phyloP scores from a whole-genome alignment of 495 filamentous ascomycete genomes.

The Emericellopsis terricola region DNA sequence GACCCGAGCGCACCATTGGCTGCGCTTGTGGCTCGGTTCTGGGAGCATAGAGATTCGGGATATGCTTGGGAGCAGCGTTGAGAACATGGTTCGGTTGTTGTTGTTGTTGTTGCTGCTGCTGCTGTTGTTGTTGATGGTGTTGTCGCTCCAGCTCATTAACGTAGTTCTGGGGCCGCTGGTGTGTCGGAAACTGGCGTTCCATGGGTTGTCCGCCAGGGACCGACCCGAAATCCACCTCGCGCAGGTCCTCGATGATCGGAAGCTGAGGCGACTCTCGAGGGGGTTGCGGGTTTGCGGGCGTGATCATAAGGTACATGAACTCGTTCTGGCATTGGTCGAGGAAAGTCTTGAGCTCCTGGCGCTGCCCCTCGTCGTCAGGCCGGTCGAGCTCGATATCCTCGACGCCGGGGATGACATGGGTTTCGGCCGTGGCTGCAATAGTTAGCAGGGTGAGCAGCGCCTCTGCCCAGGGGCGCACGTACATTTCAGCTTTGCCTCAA shows the following conservation, averaged over 20 bases:
- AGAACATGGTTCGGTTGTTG: slow-evolving; percentile 12
- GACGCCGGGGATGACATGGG: slow-evolving; percentile 4
- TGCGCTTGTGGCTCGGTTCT: slow-evolving; percentile 23
- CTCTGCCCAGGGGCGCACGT: slow-evolving; percentile 1
- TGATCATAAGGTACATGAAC: slow-evolving; percentile 46
- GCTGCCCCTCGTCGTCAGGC: slow-evolving; percentile 31
- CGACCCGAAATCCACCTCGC: slow-evolving; percentile 25
- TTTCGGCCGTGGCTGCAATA: slow-evolving; percentile 8
- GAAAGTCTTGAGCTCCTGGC: slow-evolving; percentile 40
- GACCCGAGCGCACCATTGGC: slow-evolving; percentile 24
- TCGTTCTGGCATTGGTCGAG: slow-evolving; percentile 44
- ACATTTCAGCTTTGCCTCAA: slow-evolving; percentile 30
- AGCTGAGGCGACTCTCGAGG: slow-evolving; percentile 34
- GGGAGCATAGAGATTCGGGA: too few species aligned
- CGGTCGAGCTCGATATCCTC: slow-evolving; percentile 10
- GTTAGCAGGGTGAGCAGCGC: neutral
- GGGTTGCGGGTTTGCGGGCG: slow-evolving; percentile 41
- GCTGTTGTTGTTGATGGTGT: slow-evolving; percentile 32
- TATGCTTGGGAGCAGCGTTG: too few species aligned
- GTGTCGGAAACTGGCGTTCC: slow-evolving; percentile 14
- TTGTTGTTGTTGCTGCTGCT: slow-evolving; percentile 32
- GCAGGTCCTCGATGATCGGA: slow-evolving; percentile 27
- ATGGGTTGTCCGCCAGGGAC: slow-evolving; percentile 11
- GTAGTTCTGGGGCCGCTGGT: slow-evolving; percentile 21
- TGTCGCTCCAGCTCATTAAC: slow-evolving; percentile 20